Conservation (phyloP, 148 eudicot genomes). For the Rheum nobile region DNA sequence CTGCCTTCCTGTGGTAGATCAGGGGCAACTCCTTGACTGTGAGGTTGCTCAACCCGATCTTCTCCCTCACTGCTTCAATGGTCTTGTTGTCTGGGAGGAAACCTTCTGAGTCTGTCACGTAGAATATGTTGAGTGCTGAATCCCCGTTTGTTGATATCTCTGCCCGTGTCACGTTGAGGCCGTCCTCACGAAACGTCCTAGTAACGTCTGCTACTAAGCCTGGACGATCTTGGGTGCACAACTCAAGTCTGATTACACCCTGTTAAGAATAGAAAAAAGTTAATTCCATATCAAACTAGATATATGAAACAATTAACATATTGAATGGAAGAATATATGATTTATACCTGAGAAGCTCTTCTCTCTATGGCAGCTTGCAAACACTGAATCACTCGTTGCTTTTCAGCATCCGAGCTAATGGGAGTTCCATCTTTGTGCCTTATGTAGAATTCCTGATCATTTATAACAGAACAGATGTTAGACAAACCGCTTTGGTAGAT, state of each 20-base stretch:
- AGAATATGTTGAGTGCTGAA: slow-evolving; percentile 54
- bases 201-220: slow-evolving; percentile 70
- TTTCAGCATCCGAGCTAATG: slow-evolving; percentile 80
- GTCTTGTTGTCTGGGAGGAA: slow-evolving; percentile 42
- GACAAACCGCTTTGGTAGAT: neutral
- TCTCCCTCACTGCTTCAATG: slow-evolving; percentile 53
- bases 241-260: slow-evolving; percentile 73
- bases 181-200: slow-evolving; percentile 77
- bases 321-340: neutral
- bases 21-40: slow-evolving; percentile 75
- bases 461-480: neutral
- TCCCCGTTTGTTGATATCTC: slow-evolving; percentile 64
- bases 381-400: slow-evolving; percentile 74
- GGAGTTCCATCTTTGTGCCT: slow-evolving; percentile 81
- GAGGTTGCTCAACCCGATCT: slow-evolving; percentile 38
- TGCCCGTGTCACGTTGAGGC: slow-evolving; percentile 75
- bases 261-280: slow-evolving; percentile 9
- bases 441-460: slow-evolving; percentile 70
- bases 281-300: neutral
- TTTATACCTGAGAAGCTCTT: slow-evolving; percentile 68
- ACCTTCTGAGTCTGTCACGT: slow-evolving; percentile 67
- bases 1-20: slow-evolving; percentile 26
- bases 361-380: slow-evolving; percentile 67
- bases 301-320: no score
- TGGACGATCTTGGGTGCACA: slow-evolving; percentile 44